phyloP scores from a whole-genome alignment of 345 rosid genomes.

The Mercurialis annua region DNA sequence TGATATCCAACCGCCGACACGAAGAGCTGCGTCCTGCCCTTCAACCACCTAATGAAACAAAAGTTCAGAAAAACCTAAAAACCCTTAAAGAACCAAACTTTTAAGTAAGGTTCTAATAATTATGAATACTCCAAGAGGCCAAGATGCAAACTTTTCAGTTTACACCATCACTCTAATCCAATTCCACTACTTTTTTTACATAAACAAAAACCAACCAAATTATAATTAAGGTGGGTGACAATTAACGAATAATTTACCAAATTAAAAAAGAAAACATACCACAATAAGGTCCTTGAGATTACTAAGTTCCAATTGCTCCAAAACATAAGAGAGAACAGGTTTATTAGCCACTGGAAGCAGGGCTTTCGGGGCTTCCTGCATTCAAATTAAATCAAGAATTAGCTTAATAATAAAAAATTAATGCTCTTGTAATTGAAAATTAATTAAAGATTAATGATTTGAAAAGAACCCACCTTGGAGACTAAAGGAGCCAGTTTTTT shows the following conservation, averaged over 20 bases:
- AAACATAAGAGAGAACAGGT: conserved; percentile 74
- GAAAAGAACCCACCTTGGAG: conserved; percentile 51
- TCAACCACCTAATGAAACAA: conserved; percentile 67
- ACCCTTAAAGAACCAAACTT: conserved; percentile 3
- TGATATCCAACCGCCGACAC: conserved; percentile 90
- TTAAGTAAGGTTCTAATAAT: neutral
- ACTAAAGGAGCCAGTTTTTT: conserved; percentile 74
- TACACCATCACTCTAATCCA: neutral
- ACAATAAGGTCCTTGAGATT: conserved; percentile 92
- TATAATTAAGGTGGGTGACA: neutral
- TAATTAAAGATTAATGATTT: neutral
- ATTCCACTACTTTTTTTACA: neutral
- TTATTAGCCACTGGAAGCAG: conserved; percentile 93
- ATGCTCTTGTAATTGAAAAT: neutral
- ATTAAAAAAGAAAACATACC: conserved; percentile 33
- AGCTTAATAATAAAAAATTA: neutral
- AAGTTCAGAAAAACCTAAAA: neutral
- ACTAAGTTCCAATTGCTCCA: conserved; percentile 73
- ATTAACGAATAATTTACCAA: too few species aligned
- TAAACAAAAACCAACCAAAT: neutral
- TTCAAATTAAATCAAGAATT: neutral
- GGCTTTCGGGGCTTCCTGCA: conserved; percentile 89
- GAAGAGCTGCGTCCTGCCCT: conserved; percentile 76
- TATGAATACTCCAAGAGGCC: neutral
- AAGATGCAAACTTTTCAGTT: neutral